Evolutionary conservation across 108 stramenopile genomes (phyloP).

Genomic region (Nannochloropsis granulata): DNA sequence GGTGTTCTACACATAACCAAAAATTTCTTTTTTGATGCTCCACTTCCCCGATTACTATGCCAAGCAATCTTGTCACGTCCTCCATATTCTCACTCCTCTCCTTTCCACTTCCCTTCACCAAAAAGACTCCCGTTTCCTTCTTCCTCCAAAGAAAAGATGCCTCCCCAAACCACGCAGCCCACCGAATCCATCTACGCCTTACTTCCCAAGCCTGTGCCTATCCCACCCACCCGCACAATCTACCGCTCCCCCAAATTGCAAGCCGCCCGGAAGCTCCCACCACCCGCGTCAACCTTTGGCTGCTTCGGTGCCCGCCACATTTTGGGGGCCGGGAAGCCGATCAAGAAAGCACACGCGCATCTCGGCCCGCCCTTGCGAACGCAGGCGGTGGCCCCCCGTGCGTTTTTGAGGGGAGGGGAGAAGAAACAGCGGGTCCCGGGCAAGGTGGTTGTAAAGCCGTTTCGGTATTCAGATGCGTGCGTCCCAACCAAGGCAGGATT

Average conservation of each 20-base stretch:
- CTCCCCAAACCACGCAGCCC: neutral
- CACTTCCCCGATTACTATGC: too few relatives aligned
- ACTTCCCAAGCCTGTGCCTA: neutral
- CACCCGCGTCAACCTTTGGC: neutral
- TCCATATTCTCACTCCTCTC: too few relatives aligned
- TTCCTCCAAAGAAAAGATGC: too few relatives aligned
- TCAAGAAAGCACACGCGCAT: neutral
- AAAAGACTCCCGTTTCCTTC: too few relatives aligned
- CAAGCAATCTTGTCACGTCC: too few relatives aligned
- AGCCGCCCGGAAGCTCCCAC: neutral
- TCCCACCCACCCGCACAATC: neutral
- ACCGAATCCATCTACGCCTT: neutral
- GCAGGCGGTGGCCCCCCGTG: neutral
- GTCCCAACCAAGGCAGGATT: neutral
- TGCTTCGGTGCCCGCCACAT: neutral
- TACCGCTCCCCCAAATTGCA: neutral
- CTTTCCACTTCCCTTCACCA: too few relatives aligned
- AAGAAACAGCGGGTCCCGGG: neutral
- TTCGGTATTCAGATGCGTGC: neutral
- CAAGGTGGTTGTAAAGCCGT: neutral
- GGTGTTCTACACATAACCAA: too few relatives aligned
- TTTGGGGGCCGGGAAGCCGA: neutral
- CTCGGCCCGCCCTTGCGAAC: neutral
- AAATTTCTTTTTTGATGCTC: too few relatives aligned
- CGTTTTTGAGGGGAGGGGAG: neutral